phyloP scores from a whole-genome alignment of 805 yeast species.

The Ogataea methylovora region DNA sequence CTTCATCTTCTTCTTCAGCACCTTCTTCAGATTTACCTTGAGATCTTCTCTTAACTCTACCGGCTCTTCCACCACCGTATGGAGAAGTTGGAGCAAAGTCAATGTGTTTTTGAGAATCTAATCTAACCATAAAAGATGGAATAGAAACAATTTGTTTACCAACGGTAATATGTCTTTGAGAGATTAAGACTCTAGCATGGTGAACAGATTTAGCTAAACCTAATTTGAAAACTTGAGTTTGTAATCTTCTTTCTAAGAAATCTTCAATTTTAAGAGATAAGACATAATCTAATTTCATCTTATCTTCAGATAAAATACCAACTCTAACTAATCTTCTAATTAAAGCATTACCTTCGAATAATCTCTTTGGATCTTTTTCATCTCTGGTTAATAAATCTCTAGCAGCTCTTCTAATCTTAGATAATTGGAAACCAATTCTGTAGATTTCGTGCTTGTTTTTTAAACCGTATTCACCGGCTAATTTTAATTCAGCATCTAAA shows the following conservation, averaged over 20 bases:
- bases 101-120: constrained; percentile 99
- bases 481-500: constrained; percentile 97
- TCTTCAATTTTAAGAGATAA: constrained; percentile 97
- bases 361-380: constrained; percentile 99
- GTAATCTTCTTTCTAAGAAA: constrained; percentile 99
- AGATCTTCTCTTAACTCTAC: constrained; percentile 98
- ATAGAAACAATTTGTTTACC: constrained; percentile 99
- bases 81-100: constrained; percentile 99
- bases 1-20: constrained; percentile 68
- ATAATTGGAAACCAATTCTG: constrained; percentile 99
- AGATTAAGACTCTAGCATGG: constrained; percentile 98
- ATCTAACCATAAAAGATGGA: constrained; percentile 99
- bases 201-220: constrained; percentile 99
- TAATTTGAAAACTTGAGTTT: constrained; percentile 99
- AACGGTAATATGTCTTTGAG: constrained; percentile 99
- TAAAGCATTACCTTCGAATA: constrained; percentile 99
- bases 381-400: constrained; percentile 99
- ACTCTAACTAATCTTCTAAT: constrained; percentile 99
- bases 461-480: constrained; percentile 99
- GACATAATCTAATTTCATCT: constrained; percentile 99
- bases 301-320: constrained; percentile 98
- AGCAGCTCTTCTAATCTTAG: constrained; percentile 99
- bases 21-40: constrained; percentile 56
- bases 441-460: constrained; percentile 99
- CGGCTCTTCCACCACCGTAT: constrained; percentile 99